Conservation (phyloP, 208 protist species). For the Naegleria lovaniensis region DNA sequence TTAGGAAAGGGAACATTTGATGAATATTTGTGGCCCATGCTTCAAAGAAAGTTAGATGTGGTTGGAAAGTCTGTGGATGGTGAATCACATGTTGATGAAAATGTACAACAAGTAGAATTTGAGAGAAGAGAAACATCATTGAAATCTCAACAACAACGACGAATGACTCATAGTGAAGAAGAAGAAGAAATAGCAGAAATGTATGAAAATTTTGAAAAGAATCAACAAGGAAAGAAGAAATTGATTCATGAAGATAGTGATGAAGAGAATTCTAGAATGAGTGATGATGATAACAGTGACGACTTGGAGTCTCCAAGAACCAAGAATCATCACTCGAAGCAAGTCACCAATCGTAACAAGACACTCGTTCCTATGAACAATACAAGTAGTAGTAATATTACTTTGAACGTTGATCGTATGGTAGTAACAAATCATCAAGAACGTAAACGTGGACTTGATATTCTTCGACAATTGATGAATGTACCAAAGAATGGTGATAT, state of each 20-base stretch:
- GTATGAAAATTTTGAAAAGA: background rate
- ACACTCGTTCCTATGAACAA: background rate
- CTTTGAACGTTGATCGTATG: no score
- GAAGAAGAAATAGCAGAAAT: background rate
- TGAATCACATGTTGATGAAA: background rate
- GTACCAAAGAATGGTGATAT: background rate
- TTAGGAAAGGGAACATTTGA: conserved; percentile 21
- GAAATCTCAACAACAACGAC: background rate
- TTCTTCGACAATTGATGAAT: background rate
- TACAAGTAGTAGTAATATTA: background rate
- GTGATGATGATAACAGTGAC: background rate
- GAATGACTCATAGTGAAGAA: background rate
- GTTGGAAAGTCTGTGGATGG: background rate
- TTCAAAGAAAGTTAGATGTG: conserved; percentile 22
- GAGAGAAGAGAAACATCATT: background rate
- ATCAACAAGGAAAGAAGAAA: background rate
- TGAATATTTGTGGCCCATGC: background rate
- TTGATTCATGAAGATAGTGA: background rate
- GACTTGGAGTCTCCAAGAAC: background rate
- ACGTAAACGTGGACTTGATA: background rate
- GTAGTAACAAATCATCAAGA: background rate
- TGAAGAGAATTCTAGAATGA: background rate
- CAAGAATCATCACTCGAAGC: background rate
- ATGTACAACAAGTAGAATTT: background rate
- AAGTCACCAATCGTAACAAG: background rate